A percentile compares a stretch with the other conserved stretches of the same genome.
These are phyloP conservation scores for Neocatenulostroma microsporum DNA, from an alignment of 2,329 filamentous ascomycete genomes.

Conservation along the genomic window DNA sequence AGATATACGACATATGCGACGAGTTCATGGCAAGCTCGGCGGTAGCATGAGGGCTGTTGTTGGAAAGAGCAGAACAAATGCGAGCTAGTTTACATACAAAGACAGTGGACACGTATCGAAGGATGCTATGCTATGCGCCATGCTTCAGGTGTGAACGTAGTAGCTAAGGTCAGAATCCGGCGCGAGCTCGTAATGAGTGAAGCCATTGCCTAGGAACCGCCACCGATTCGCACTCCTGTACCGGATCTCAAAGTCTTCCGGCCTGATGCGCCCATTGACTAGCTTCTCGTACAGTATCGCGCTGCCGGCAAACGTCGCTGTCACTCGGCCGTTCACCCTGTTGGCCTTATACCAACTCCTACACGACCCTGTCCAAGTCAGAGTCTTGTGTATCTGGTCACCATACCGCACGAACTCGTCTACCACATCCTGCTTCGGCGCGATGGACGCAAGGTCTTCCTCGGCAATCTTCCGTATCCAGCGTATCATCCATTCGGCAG, in stretches of 20 bases:
- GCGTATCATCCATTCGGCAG: constrained; percentile 23
- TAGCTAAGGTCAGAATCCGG: no score
- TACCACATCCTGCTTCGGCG: constrained; percentile 20
- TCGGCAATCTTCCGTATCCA: constrained; percentile 25
- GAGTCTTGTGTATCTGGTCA: constrained; percentile 26
- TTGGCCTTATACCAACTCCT: constrained; percentile 26
- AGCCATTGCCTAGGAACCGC: constrained; percentile 44
- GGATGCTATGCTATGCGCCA: no score
- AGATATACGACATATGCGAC: no score
- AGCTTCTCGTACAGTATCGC: constrained; percentile 22
- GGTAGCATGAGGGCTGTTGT: no score
- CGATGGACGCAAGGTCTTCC: constrained; percentile 23
- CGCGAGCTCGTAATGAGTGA: no score
- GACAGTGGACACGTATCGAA: no score
- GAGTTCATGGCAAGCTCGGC: no score
- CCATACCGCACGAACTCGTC: constrained; percentile 26
- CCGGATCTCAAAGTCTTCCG: constrained; percentile 43
- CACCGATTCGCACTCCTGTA: constrained; percentile 41
- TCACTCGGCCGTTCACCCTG: constrained; percentile 25
- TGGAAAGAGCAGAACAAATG: no score
- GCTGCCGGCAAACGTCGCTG: constrained; percentile 24
- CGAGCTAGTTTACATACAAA: no score
- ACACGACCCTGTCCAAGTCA: constrained; percentile 26
- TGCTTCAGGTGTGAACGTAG: no score
- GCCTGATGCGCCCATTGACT: constrained; percentile 34